Evolutionary conservation across 2,329 filamentous ascomycete genomes (phyloP).

Genomic region (Sporothrix euskadiensis): DNA sequence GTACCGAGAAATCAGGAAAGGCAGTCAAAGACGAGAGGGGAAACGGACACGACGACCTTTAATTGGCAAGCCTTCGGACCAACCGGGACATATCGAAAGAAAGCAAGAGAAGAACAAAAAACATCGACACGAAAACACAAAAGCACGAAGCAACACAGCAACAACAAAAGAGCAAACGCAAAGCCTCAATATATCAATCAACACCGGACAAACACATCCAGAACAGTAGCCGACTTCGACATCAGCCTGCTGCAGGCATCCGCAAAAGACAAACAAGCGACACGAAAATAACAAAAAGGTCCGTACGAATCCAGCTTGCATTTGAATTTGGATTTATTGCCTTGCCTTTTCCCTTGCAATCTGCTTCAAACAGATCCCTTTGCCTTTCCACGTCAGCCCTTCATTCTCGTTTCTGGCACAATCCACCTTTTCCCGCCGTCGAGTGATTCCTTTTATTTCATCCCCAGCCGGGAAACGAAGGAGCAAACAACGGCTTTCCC

Average conservation of each 20-base stretch:
- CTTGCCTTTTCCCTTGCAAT: neutral
- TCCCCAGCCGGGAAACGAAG: conserved; percentile 18
- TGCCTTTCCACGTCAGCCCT: neutral
- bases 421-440: conserved; percentile 15
- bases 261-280: neutral
- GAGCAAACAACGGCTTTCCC: neutral
- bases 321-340: neutral
- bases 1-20: conserved; percentile 7
- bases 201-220: conserved; percentile 1
- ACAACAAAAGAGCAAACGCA: neutral
- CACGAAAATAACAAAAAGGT: neutral
- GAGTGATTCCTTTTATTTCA: neutral
- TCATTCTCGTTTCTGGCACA: conserved; percentile 1
- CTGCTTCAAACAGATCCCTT: neutral
- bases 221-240: neutral
- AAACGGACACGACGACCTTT: neutral
- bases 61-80: neutral
- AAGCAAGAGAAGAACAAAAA: neutral
- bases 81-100: conserved; percentile 8
- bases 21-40: neutral
- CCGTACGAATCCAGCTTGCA: neutral
- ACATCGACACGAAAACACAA: neutral
- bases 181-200: neutral
- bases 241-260: conserved; percentile 12
- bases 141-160: neutral